Evolutionary conservation across 345 rosid genomes (phyloP), one percentile per base, ranked within the genome.

Genomic region (Eutrema heterophyllum): DNA sequence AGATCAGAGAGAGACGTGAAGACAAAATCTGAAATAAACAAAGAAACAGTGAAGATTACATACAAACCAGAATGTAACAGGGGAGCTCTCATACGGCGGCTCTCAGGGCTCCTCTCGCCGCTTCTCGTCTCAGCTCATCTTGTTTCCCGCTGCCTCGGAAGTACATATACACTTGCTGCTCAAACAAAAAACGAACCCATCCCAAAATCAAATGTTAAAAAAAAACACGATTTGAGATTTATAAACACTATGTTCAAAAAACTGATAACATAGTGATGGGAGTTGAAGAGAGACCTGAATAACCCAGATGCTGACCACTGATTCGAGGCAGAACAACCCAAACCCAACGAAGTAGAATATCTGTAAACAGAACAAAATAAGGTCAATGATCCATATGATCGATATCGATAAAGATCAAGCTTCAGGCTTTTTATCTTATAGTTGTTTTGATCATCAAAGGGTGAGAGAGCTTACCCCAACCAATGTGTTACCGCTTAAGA

Each of bases 271-370:
- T 38, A 64, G 68, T 4, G 45, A 65, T 71, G 41, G 10, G 62
- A 58, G 57, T 50, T 62, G 33, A 57, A 61, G 61, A 63, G 15
- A 27, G 77, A 92, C 98, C 99, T 88, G 99, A 68, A 95, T 69
- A 70, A 95, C 98, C 94, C 96, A 95, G 57, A 95, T 77, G 84
- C 99, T 92, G 79, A 90, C 79, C 56, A 92, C 39, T 7, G 97
- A 72, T 77, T 90, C 98, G 9, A 83, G 56, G 46, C 86, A 84
- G 85, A 89, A 92, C 7, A 83, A 80, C 30, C 79, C 97, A 39
- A 89, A 92, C 39, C 98, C 99, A 18, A 96, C n/a, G 43, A 89
- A 87, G 89, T 90, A 96, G 83, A 96, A 86, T 74, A 89, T 84
- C 98, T 96, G 83, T 64, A 18, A 36, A 76, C 24, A 53, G 15